A percentile compares a stretch with the other conserved stretches of the same genome.
Conservation (phyloP, 192 early-diverging fungal species). For the Mortierella hygrophila region DNA sequence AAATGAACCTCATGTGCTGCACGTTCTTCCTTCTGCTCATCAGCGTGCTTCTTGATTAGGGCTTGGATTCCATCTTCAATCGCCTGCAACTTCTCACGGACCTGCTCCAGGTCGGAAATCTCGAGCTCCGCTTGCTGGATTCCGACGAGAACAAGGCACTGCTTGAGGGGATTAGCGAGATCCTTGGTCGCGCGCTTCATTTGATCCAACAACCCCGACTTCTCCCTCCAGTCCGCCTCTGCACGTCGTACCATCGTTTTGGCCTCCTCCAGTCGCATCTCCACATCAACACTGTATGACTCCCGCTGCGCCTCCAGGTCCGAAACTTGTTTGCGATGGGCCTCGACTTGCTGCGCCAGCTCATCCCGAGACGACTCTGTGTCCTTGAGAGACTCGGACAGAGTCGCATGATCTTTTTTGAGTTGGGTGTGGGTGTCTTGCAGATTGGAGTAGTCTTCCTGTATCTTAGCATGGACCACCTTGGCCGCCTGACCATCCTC, state of each 20-base stretch:
- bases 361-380: slow-evolving; percentile 25
- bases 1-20: not conserved
- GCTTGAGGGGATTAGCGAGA: slow-evolving; percentile 21
- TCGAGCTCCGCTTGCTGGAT: not conserved
- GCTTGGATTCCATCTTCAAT: slow-evolving; percentile 24
- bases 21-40: not conserved
- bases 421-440: slow-evolving; percentile 3
- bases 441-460: not conserved
- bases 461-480: slow-evolving; percentile 9
- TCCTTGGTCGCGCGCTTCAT: slow-evolving; percentile 32
- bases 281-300: slow-evolving; percentile 39
- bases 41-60: slow-evolving; percentile 17
- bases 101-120: slow-evolving; percentile 17
- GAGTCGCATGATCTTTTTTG: slow-evolving; percentile 12
- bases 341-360: slow-evolving; percentile 32
- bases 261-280: slow-evolving; percentile 41
- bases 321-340: slow-evolving; percentile 38
- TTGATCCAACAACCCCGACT: slow-evolving; percentile 40
- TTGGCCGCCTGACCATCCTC: slow-evolving; percentile 11
- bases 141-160: slow-evolving; percentile 20
- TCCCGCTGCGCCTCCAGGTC: slow-evolving; percentile 42
- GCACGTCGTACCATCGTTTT: slow-evolving; percentile 47
- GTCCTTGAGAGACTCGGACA: slow-evolving; percentile 11
- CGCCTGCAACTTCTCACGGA: slow-evolving; percentile 11
- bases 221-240: slow-evolving; percentile 51